phyloP scores from a whole-genome alignment of 148 eudicot genomes.

The Vaccinium vitisidaea region DNA sequence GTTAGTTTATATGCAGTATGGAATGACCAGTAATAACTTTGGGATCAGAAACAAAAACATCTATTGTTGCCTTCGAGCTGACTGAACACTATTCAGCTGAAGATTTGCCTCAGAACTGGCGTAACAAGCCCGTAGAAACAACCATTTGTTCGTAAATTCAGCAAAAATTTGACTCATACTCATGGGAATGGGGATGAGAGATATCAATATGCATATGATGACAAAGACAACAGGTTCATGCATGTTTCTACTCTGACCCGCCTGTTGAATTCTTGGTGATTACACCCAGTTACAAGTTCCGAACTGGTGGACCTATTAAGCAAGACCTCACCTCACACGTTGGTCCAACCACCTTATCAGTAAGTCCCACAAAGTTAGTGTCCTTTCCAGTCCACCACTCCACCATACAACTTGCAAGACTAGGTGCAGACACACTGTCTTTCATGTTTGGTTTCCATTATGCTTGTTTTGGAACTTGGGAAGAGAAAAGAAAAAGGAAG shows the following conservation, averaged over 20 bases:
- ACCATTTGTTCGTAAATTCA: slow-evolving; percentile 9
- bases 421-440: not conserved
- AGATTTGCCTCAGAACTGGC: not conserved
- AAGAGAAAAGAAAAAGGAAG: not conserved
- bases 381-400: no score
- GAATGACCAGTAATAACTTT: slow-evolving; percentile 4
- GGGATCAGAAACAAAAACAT: not conserved
- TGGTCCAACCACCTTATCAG: slow-evolving; percentile 55
- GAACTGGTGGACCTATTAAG: slow-evolving; percentile 59
- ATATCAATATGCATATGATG: slow-evolving; percentile 51
- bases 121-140: not conserved
- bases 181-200: slow-evolving; percentile 54
- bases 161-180: slow-evolving; percentile 30
- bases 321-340: slow-evolving; percentile 70
- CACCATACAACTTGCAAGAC: not conserved
- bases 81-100: not conserved
- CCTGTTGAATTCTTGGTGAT: slow-evolving; percentile 60
- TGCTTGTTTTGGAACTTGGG: not conserved
- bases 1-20: not conserved
- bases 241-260: slow-evolving; percentile 49
- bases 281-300: slow-evolving; percentile 54
- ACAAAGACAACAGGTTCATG: slow-evolving; percentile 62
- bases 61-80: not conserved
- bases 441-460: not conserved
- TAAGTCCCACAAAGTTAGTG: slow-evolving; percentile 22